These are phyloP conservation scores for Aspergillus sp. DNA, from an alignment of 2,329 filamentous ascomycete genomes.

Conservation along the genomic window DNA sequence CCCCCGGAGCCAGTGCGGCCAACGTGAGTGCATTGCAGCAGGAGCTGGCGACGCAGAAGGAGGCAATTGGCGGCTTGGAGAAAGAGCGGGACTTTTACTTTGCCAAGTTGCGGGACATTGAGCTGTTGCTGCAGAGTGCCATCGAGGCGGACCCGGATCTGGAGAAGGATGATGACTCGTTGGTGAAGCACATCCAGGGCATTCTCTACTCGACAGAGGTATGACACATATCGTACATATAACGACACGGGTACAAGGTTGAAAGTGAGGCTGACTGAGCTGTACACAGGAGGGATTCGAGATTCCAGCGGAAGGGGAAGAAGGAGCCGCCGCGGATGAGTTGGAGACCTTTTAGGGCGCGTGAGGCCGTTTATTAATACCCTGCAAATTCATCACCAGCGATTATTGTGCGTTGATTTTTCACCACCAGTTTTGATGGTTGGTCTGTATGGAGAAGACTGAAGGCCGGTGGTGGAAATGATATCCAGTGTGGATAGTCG, in stretches of 20 bases:
- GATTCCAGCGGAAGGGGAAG: conserved; percentile 24
- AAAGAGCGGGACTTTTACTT: conserved; percentile 98
- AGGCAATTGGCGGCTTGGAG: conserved; percentile 90
- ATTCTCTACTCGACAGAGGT: conserved; percentile 96
- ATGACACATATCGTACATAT: conserved; percentile 8
- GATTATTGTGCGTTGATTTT: conserved; percentile 6
- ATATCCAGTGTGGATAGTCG: no score
- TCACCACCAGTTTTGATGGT: not conserved
- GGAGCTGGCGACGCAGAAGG: conserved; percentile 84
- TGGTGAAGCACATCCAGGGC: conserved; percentile 91
- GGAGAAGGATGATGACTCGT: conserved; percentile 84
- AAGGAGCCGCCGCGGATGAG: conserved; percentile 19
- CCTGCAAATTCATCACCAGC: conserved; percentile 11
- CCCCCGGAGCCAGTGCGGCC: conserved; percentile 42
- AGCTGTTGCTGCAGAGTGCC: conserved; percentile 84
- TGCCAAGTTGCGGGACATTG: conserved; percentile 94
- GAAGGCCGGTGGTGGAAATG: no score
- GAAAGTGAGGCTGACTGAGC: conserved; percentile 2
- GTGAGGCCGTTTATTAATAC: conserved; percentile 17
- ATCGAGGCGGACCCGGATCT: conserved; percentile 87
- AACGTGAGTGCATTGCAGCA: conserved; percentile 65
- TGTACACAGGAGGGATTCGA: conserved; percentile 24
- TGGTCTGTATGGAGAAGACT: no score
- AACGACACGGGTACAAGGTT: no score
- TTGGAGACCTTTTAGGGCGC: conserved; percentile 24